phyloP scores from a whole-genome alignment of 169 alveolate genomes.

The Amoebophrya sp. region DNA sequence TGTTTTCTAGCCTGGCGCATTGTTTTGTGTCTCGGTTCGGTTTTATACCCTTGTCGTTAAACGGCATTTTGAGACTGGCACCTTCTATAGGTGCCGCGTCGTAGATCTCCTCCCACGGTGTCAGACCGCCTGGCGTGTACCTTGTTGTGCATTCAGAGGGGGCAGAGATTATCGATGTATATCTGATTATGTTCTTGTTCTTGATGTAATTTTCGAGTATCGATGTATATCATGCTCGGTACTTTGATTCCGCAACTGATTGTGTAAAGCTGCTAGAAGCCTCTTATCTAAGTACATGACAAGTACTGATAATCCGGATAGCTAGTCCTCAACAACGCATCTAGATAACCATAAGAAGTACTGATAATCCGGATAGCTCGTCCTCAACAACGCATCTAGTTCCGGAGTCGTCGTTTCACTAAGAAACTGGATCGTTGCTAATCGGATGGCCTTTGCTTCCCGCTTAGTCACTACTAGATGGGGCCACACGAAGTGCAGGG shows the following conservation, averaged over 20 bases:
- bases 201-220: too few relatives aligned
- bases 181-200: too few relatives aligned
- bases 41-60: neutral
- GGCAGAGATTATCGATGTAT: too few relatives aligned
- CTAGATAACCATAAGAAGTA: too few relatives aligned
- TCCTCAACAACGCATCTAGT: neutral
- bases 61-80: neutral
- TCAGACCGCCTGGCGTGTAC: neutral
- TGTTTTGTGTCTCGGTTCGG: neutral
- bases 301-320: neutral
- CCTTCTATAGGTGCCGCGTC: slow-evolving; percentile 5
- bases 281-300: too few relatives aligned
- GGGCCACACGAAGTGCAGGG: slow-evolving; percentile 19
- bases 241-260: too few relatives aligned
- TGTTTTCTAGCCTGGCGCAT: neutral
- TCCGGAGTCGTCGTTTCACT: neutral
- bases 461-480: neutral
- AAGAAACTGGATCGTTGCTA: neutral
- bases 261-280: too few relatives aligned
- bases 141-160: too few relatives aligned
- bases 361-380: neutral
- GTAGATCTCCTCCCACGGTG: neutral
- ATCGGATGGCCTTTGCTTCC: neutral
- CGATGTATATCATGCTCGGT: too few relatives aligned
- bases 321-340: neutral